A percentile compares a stretch with the other conserved stretches of the same genome.
phyloP scores from a whole-genome alignment of 148 eudicot species.

The Vaccinium macrocarpon region DNA sequence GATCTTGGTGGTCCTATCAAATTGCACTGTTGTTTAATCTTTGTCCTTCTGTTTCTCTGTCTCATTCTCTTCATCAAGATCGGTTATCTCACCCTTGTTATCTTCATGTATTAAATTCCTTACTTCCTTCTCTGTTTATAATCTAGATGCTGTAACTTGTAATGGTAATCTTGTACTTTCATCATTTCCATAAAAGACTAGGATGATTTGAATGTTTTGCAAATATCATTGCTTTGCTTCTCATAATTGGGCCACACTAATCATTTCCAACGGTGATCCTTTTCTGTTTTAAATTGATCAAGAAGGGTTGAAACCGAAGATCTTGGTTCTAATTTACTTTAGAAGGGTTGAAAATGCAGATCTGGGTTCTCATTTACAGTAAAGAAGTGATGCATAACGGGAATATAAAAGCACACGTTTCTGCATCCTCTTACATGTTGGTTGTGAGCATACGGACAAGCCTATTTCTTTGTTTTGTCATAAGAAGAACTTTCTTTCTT shows the following conservation, averaged over 20 bases:
- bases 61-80: not conserved
- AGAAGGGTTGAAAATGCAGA: not conserved
- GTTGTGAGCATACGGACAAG: not conserved
- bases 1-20: not conserved
- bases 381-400: not conserved
- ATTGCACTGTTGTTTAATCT: not conserved
- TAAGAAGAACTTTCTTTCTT: not conserved
- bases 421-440: not conserved
- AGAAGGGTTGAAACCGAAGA: not conserved
- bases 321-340: not conserved
- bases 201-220: not conserved
- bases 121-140: slow-evolving; percentile 8
- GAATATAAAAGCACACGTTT: not conserved
- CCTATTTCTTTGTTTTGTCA: not conserved
- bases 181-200: not conserved
- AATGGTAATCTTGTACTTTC: not conserved
- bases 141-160: not conserved
- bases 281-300: not conserved
- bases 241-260: not conserved
- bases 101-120: not conserved
- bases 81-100: not conserved
- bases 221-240: not conserved
- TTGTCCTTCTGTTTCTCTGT: not conserved
- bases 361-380: not conserved
- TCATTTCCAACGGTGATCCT: not conserved